Evolutionary conservation across 179 eudicot species (phyloP), one percentile per base, ranked within the genome.

Genomic region (Beta lomatogona): DNA sequence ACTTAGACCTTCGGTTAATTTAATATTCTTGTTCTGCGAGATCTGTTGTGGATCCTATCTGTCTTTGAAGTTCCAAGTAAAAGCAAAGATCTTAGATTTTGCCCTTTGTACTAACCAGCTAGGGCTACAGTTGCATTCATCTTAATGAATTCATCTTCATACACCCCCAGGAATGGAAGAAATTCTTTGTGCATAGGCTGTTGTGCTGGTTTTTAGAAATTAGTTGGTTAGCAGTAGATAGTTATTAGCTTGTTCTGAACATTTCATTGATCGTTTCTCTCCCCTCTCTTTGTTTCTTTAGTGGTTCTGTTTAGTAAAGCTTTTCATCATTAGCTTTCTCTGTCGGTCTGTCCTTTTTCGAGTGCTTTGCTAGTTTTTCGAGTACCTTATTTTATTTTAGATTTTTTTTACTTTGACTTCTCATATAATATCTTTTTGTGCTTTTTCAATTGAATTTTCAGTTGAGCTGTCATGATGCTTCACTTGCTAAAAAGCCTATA

Each of bases 391-490:
- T 80, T 22, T 25, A 25, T 25, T 25, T 25, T 25, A 25, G 28
- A 25, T 25, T 25, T 25, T 25, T 25, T 25, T 25, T 25, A 25
- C 28, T 25, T 25, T 25, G 28, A 25, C 28, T 25, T 74, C 10
- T 25, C 16, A n/a, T 54, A 31, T 66, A 48, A 80, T 64, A 19
- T 57, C 31, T 19, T 75, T 25, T 71, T 22, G 66, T 73, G 28
- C 28, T 25, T 25, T 25, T 25, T 25, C 28, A 71, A 46, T 72
- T 87, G 68, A 45, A 16, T 9, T 77, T 79, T 46, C 97, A 96
- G 99, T 91, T 96, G 70, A 90, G 95, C 86, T 96, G 98, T 78
- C 97, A 96, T 82, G 99, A 96, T 84, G 99, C 99, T 73, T 96
- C 99, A 69, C 94, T 96, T 81, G 99, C 99, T 80, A 93, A 94